Evolutionary conservation across 371 early-diverging fungal species (phyloP), one percentile per base, ranked within the genome.

Genomic region (Choanephora cucurbitarum): DNA sequence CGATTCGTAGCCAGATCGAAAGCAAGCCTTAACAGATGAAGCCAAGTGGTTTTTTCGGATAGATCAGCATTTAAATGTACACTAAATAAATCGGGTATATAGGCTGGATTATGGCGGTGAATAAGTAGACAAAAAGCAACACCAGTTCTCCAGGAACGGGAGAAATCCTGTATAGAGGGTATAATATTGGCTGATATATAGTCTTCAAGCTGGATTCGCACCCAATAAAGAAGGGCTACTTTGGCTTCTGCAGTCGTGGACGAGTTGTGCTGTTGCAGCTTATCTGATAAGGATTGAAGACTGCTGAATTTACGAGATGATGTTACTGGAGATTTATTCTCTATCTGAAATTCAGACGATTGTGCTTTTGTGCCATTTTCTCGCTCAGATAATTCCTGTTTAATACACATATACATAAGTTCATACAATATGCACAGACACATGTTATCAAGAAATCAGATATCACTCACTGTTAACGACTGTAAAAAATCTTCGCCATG

Each of bases 81-180:
- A 5, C 73, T 62, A 47, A 82, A 68, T 21, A 84, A 67, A 47
- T 89, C 82, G 39, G 89, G 86, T 31, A 91, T 61, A 48, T 85
- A 70, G 0, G 72, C 67, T 5, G 88, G 87, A 45, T 85, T 83
- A 47, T 86, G 86, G 6, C 82, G 74, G 60, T 91, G 88, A 40
- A 90, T 82, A 14, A 92, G 73, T 24, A 86, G 77, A 54, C 84
- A 77, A 64, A 91, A 91, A 10, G 83, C 86, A 21, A 87, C 69
- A 7, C 92, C 91, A 48, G 77, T 87, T 62, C 85, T 72, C 92
- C 91, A 91, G 10, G 84, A 77, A 32, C 77, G 71, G 23, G 85
- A 79, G 67, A 91, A 89, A 63, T 91, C 86, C 47, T 79, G 79
- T 21, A 86, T 72, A 23, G 80, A 57, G 37, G 80, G 80, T 48